Conservation (phyloP, 805 yeast genomes). For the Teunomyces lycoperdinae region DNA sequence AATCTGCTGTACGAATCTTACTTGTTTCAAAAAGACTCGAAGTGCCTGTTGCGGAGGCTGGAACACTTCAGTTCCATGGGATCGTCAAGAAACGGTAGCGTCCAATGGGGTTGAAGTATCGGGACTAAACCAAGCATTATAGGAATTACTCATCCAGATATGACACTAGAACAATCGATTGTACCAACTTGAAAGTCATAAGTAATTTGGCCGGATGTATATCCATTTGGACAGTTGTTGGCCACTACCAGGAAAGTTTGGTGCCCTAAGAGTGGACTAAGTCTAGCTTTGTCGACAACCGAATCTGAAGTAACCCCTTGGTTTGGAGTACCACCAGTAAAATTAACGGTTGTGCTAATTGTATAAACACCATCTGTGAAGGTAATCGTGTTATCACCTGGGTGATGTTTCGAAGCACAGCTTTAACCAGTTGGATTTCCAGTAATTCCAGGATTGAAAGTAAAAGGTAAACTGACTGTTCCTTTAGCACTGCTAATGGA, state of each 20-base stretch:
- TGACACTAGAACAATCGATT: slow-evolving; percentile 18
- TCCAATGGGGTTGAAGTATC: background rate
- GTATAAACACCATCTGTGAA: slow-evolving; percentile 10
- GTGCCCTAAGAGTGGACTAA: background rate
- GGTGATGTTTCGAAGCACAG: slow-evolving; percentile 13
- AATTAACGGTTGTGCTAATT: slow-evolving; percentile 1
- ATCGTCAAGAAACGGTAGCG: slow-evolving; percentile 6
- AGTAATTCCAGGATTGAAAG: slow-evolving; percentile 14
- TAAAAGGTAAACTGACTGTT: slow-evolving; percentile 14
- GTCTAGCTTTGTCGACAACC: background rate
- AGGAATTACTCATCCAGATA: slow-evolving; percentile 15
- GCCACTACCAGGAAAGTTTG: slow-evolving; percentile 6
- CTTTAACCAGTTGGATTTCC: slow-evolving; percentile 10
- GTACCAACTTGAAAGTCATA: slow-evolving; percentile 7
- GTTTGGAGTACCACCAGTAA: background rate
- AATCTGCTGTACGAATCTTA: background rate
- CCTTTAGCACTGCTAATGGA: slow-evolving; percentile 4
- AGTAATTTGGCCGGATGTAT: slow-evolving; percentile 19
- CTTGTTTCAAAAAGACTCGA: background rate
- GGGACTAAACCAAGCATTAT: slow-evolving; percentile 21
- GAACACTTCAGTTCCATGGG: background rate
- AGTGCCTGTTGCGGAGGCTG: background rate
- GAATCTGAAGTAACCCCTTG: too few species aligned
- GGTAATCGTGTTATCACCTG: slow-evolving; percentile 18
- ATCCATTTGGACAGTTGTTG: slow-evolving; percentile 19